These are phyloP conservation scores for Karstenula rhodostoma DNA, from an alignment of 2,329 filamentous ascomycete species.

Conservation along the genomic window DNA sequence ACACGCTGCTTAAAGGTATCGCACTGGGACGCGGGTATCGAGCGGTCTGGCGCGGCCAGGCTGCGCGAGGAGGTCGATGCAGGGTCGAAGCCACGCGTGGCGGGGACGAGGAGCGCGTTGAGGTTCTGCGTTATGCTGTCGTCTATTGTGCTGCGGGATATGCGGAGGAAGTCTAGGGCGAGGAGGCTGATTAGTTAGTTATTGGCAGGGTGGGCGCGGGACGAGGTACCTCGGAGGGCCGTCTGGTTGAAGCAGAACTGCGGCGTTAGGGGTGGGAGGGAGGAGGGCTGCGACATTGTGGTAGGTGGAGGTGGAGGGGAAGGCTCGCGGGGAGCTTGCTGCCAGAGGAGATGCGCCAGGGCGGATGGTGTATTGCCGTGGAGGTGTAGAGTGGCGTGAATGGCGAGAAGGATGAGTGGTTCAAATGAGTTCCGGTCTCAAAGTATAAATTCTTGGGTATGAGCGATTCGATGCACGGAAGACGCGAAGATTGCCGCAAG, in stretches of 20 bases:
- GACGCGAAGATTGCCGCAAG: not conserved
- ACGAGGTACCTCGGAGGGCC: constrained; percentile 55
- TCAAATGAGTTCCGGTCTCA: not conserved
- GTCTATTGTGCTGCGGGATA: constrained; percentile 85
- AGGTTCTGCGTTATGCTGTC: constrained; percentile 94
- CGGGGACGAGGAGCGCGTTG: constrained; percentile 84
- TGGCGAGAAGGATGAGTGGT: not conserved
- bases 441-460: too few relatives aligned
- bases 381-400: not conserved
- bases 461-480: too few relatives aligned
- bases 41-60: constrained; percentile 56
- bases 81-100: constrained; percentile 77
- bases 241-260: constrained; percentile 63
- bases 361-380: constrained; percentile 13
- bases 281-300: constrained; percentile 53
- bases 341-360: constrained; percentile 46
- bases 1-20: constrained; percentile 76
- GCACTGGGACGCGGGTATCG: constrained; percentile 71
- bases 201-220: constrained; percentile 14
- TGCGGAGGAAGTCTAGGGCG: constrained; percentile 81
- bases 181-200: constrained; percentile 47
- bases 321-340: constrained; percentile 27
- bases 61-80: constrained; percentile 73
- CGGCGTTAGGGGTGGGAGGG: constrained; percentile 54
- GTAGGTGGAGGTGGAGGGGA: constrained; percentile 18